Percentiles rank a stretch among this genome's conserved stretches.
Conservation (phyloP, 75 land plant genomes). For the Pinus albicaulis region DNA sequence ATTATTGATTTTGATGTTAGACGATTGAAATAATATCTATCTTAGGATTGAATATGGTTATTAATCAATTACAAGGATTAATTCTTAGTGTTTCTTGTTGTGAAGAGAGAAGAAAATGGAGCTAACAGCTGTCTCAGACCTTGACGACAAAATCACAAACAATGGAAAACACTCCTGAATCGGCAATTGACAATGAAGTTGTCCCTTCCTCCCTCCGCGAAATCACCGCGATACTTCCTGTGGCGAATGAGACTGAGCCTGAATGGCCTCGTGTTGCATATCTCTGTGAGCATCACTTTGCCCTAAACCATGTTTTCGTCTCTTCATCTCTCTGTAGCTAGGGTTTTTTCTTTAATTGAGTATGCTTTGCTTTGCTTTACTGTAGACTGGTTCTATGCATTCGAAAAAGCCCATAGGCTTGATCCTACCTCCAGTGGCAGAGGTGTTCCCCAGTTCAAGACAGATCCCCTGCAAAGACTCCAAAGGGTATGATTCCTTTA, state of each 20-base stretch:
- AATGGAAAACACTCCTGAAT: conserved; percentile 21
- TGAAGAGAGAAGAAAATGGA: conserved; percentile 7
- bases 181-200: conserved; percentile 69
- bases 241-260: conserved; percentile 83
- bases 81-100: not conserved
- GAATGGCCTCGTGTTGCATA: conserved; percentile 85
- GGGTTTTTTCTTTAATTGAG: too few species aligned
- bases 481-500: conserved; percentile 53
- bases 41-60: too few species aligned
- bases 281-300: too few species aligned
- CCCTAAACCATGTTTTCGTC: too few species aligned
- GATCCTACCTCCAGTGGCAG: too few species aligned
- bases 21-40: too few species aligned
- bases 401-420: conserved; percentile 85
- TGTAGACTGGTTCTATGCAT: conserved; percentile 94
- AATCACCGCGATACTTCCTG: conserved; percentile 91
- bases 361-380: not conserved
- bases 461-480: conserved; percentile 81
- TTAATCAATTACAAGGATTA: too few species aligned
- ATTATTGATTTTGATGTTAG: too few species aligned
- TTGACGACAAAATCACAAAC: conserved; percentile 5
- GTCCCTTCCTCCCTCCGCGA: conserved; percentile 88
- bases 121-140: conserved; percentile 15
- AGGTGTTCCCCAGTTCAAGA: too few species aligned
- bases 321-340: too few species aligned